Conservation (phyloP, 306 rosid species). For the Betula pendula region DNA sequence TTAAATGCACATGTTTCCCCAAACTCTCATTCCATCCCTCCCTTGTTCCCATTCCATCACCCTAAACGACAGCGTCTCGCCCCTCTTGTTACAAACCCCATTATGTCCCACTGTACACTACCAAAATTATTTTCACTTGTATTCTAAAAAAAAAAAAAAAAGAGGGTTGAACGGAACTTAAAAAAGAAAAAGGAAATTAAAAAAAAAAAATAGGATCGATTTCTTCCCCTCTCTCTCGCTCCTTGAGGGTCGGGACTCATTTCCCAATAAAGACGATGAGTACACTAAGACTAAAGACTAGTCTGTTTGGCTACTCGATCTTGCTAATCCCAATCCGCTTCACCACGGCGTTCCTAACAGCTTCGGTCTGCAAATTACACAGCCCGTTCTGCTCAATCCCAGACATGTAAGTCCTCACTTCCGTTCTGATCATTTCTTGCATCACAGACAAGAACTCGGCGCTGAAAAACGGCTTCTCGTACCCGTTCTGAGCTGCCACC, state of each 20-base stretch:
- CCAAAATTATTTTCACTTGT: conserved; percentile 45
- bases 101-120: conserved; percentile 44
- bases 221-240: not conserved
- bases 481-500: conserved; percentile 1
- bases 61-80: not conserved
- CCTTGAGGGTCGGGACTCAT: conserved; percentile 4
- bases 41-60: not conserved
- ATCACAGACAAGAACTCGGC: conserved; percentile 60
- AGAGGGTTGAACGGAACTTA: not conserved
- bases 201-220: not conserved
- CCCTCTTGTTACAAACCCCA: conserved; percentile 14
- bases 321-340: conserved; percentile 59
- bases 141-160: conserved; percentile 12
- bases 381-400: conserved; percentile 64
- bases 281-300: conserved; percentile 14
- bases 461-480: conserved; percentile 58
- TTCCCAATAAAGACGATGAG: conserved; percentile 12
- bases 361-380: conserved; percentile 49
- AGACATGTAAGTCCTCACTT: conserved; percentile 75
- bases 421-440: conserved; percentile 82
- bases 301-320: conserved; percentile 40
- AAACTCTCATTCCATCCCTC: not conserved
- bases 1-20: not conserved
- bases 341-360: conserved; percentile 56
- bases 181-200: not conserved